These are phyloP conservation scores for Trametes pubescens DNA, from an alignment of 1,284 basidiomycete species.

Conservation along the genomic window DNA sequence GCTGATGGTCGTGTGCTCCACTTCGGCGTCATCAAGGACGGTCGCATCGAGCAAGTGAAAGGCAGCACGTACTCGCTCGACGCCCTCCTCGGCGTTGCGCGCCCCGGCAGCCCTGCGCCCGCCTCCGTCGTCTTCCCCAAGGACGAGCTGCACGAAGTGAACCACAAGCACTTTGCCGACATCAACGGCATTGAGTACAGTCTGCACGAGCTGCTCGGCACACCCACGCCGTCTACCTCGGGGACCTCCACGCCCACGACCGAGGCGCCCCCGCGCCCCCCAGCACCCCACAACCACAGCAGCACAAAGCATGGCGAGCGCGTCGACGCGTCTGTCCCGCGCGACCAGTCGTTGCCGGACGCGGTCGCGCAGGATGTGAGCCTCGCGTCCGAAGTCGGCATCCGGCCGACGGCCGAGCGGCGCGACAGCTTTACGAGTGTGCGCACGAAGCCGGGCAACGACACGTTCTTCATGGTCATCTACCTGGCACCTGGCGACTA, in stretches of 20 bases:
- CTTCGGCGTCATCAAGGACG: slow-evolving; percentile 86
- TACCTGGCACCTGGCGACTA: slow-evolving; percentile 99
- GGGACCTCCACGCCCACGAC: slow-evolving; percentile 38
- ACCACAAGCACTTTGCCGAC: slow-evolving; percentile 92
- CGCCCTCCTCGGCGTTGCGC: slow-evolving; percentile 85
- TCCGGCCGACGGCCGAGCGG: slow-evolving; percentile 53
- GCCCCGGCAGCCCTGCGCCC: slow-evolving; percentile 47
- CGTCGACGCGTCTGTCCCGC: slow-evolving; percentile 70
- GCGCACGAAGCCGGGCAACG: slow-evolving; percentile 73
- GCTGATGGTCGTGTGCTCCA: slow-evolving; percentile 95
- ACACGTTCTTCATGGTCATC: slow-evolving; percentile 93
- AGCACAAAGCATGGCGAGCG: slow-evolving; percentile 66
- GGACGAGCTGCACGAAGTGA: slow-evolving; percentile 64
- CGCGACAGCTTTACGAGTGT: slow-evolving; percentile 52
- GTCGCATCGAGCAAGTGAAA: slow-evolving; percentile 96
- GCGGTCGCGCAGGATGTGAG: slow-evolving; percentile 70
- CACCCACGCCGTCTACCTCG: slow-evolving; percentile 45
- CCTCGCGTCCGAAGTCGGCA: slow-evolving; percentile 75
- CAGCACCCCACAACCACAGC: slow-evolving; percentile 36
- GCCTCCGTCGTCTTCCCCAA: slow-evolving; percentile 53
- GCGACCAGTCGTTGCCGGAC: slow-evolving; percentile 59
- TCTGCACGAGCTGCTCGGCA: slow-evolving; percentile 83
- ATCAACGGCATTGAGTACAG: slow-evolving; percentile 98
- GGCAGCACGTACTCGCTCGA: slow-evolving; percentile 97
- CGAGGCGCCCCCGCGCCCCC: slow-evolving; percentile 27